These are phyloP conservation scores for Kwoniella shivajii DNA, from an alignment of 1,284 basidiomycete species.

Conservation along the genomic window DNA sequence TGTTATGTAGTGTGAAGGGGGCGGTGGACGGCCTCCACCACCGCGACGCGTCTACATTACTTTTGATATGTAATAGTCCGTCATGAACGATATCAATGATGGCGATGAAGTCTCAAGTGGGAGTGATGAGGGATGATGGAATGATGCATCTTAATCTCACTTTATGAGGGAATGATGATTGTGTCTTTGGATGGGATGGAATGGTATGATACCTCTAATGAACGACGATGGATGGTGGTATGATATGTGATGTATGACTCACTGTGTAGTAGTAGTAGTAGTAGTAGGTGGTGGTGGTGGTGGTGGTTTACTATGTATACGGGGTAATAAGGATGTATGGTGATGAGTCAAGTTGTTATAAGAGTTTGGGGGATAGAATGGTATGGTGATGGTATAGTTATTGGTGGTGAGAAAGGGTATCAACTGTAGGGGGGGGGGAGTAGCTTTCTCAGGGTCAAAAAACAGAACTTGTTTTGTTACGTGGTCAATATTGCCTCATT, in stretches of 20 bases:
- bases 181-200: conserved; percentile 2
- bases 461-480: not conserved
- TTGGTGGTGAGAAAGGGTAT: conserved; percentile 3
- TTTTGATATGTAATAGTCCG: not conserved
- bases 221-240: not conserved
- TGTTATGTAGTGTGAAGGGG: not conserved
- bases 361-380: not conserved
- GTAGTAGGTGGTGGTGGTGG: conserved; percentile 2
- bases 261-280: conserved; percentile 2
- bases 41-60: conserved; percentile 17
- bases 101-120: not conserved
- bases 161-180: not conserved
- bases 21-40: conserved; percentile 15
- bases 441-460: not conserved
- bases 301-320: not conserved
- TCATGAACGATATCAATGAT: not conserved
- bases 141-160: not conserved
- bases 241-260: conserved; percentile 12
- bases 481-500: not conserved
- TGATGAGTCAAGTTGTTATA: not conserved
- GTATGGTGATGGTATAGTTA: conserved; percentile 3
- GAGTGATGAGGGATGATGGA: not conserved
- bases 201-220: conserved; percentile 4
- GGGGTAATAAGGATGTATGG: conserved; percentile 6
- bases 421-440: not conserved